phyloP scores from a whole-genome alignment of 2,329 filamentous ascomycete species.

The Fusarium proliferatum region DNA sequence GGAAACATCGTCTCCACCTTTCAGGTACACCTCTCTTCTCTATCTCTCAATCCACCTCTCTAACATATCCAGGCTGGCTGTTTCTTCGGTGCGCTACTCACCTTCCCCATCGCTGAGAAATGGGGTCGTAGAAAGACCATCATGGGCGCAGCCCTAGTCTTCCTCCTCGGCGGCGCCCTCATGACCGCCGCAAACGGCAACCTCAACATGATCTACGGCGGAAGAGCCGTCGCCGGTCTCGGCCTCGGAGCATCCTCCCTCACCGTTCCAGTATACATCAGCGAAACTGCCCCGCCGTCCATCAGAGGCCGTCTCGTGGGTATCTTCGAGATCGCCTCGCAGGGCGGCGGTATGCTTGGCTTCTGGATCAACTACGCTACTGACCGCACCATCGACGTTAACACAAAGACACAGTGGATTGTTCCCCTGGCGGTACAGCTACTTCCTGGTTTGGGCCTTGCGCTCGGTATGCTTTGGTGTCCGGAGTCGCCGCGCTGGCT shows the following conservation, averaged over 20 bases:
- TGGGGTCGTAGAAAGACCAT: conserved; percentile 60
- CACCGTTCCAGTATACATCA: conserved; percentile 58
- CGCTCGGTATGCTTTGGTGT: conserved; percentile 66
- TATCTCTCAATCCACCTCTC: not conserved
- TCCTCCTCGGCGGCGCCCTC: conserved; percentile 51
- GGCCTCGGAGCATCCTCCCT: conserved; percentile 63
- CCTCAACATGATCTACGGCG: conserved; percentile 56
- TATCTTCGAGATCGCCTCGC: conserved; percentile 58
- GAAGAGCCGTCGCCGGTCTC: conserved; percentile 63
- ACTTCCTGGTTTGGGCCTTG: conserved; percentile 65
- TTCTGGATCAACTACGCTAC: conserved; percentile 53
- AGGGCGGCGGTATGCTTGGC: conserved; percentile 51
- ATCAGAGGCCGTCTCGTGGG: conserved; percentile 63
- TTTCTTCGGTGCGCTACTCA: conserved; percentile 54
- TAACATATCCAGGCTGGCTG: conserved; percentile 49
- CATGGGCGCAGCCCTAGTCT: conserved; percentile 56
- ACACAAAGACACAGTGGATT: conserved; percentile 57
- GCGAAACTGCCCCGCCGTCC: conserved; percentile 58
- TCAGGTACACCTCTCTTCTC: conserved; percentile 32
- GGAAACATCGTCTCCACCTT: conserved; percentile 54
- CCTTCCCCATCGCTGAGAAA: conserved; percentile 60
- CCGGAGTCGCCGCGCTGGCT: conserved; percentile 71
- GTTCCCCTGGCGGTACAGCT: conserved; percentile 68
- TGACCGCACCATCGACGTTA: conserved; percentile 44
- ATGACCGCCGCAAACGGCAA: conserved; percentile 50